Conservation (phyloP, 805 yeast species). For the Hagleromyces aurorensis region DNA sequence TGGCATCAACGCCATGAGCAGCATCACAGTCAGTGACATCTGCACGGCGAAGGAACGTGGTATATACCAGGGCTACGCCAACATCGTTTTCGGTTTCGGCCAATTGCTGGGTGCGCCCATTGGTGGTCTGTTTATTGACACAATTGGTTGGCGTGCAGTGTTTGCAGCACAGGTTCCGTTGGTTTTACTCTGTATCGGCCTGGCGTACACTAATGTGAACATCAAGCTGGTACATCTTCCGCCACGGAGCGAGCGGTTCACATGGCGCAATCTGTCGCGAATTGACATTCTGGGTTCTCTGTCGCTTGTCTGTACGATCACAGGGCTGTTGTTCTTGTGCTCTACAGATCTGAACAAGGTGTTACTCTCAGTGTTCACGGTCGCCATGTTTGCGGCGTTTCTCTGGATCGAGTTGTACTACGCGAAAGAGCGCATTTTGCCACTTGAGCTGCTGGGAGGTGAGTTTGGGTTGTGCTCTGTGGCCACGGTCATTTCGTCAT, state of each 20-base stretch:
- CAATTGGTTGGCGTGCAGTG: conserved; percentile 58
- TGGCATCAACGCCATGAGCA: conserved; percentile 67
- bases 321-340: conserved; percentile 39
- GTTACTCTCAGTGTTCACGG: conserved; percentile 27
- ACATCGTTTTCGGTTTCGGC: conserved; percentile 67
- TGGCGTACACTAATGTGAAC: conserved; percentile 32
- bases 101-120: conserved; percentile 62
- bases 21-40: conserved; percentile 70
- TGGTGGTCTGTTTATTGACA: conserved; percentile 53
- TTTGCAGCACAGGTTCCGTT: conserved; percentile 46
- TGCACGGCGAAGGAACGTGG: conserved; percentile 74
- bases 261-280: conserved; percentile 42
- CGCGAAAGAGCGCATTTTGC: conserved; percentile 50
- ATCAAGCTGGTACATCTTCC: conserved; percentile 42
- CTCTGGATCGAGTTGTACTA: conserved; percentile 30
- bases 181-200: conserved; percentile 32
- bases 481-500: conserved; percentile 40
- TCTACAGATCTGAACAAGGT: conserved; percentile 40
- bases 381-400: conserved; percentile 29
- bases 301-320: conserved; percentile 47
- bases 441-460: conserved; percentile 44
- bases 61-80: conserved; percentile 74
- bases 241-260: conserved; percentile 39
- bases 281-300: conserved; percentile 65
- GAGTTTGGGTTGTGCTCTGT: conserved; percentile 47